phyloP scores from a whole-genome alignment of 2,329 filamentous ascomycete genomes.

The Calonectria hawksworthii region DNA sequence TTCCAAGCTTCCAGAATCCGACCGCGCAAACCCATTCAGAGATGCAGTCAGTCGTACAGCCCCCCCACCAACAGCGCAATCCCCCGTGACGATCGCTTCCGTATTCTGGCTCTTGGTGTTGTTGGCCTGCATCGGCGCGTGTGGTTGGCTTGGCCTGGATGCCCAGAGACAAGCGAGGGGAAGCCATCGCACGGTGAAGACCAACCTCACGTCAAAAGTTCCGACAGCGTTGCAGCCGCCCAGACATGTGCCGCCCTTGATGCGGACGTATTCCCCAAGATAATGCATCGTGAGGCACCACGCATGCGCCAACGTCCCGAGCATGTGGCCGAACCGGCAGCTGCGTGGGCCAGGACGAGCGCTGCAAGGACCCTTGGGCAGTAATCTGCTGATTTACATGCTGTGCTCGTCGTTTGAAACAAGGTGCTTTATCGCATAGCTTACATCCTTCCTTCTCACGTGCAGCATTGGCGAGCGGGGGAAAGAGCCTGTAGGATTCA shows the following conservation, averaged over 20 bases:
- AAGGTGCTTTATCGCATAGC: background rate
- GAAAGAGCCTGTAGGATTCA: background rate
- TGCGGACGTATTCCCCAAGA: constrained; percentile 26
- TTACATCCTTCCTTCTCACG: background rate
- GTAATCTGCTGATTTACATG: constrained; percentile 21
- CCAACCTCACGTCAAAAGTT: constrained; percentile 32
- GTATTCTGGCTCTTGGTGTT: background rate
- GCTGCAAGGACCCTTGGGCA: background rate
- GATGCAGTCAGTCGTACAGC: background rate
- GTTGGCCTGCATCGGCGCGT: background rate
- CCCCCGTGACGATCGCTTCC: constrained; percentile 16
- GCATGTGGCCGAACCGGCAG: constrained; percentile 17
- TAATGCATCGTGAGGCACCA: constrained; percentile 36
- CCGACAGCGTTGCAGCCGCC: constrained; percentile 26
- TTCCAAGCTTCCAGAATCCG: constrained; percentile 16
- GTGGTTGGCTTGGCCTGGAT: background rate
- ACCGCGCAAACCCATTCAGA: background rate
- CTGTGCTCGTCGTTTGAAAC: background rate
- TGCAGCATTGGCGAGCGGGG: background rate
- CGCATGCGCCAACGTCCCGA: constrained; percentile 31
- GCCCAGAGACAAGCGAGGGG: background rate
- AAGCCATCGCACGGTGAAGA: background rate
- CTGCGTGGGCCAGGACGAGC: constrained; percentile 18
- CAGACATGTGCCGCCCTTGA: constrained; percentile 21
- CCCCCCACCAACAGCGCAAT: background rate